A percentile compares a stretch with the other conserved stretches of the same genome.
Conservation (phyloP, 345 rosid species). For the Linum lewisii region DNA sequence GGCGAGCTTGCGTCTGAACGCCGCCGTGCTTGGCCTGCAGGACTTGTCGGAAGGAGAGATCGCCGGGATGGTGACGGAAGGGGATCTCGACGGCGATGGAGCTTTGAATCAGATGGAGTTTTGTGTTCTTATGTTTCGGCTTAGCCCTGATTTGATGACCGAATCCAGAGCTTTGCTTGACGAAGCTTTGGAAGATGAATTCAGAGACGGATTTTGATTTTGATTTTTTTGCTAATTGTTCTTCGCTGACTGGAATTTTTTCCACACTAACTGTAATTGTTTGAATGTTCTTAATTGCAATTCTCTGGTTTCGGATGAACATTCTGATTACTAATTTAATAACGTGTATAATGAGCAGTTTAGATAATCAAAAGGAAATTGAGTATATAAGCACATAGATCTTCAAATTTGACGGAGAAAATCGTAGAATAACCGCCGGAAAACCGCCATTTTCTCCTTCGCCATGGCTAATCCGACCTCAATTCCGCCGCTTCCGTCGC, state of each 20-base stretch:
- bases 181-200: neutral
- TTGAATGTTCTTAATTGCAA: no score
- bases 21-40: conserved; percentile 4
- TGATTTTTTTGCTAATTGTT: neutral
- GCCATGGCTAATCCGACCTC: conserved; percentile 26
- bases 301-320: no score
- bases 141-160: conserved; percentile 4
- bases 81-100: conserved; percentile 3
- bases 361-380: no score
- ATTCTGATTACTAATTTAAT: no score
- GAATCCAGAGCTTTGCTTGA: neutral
- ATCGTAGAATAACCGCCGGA: neutral
- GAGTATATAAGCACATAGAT: no score
- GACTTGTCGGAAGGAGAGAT: conserved; percentile 1
- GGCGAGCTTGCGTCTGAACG: conserved; percentile 1
- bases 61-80: conserved; percentile 2
- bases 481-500: conserved; percentile 22
- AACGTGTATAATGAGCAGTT: no score
- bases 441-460: conserved; percentile 18
- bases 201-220: neutral
- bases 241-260: no score
- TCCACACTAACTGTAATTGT: no score
- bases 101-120: conserved; percentile 4
- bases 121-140: conserved; percentile 1
- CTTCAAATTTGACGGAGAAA: neutral